Evolutionary conservation across 495 filamentous ascomycete species (phyloP).

Genomic region (Xylaria grammica): DNA sequence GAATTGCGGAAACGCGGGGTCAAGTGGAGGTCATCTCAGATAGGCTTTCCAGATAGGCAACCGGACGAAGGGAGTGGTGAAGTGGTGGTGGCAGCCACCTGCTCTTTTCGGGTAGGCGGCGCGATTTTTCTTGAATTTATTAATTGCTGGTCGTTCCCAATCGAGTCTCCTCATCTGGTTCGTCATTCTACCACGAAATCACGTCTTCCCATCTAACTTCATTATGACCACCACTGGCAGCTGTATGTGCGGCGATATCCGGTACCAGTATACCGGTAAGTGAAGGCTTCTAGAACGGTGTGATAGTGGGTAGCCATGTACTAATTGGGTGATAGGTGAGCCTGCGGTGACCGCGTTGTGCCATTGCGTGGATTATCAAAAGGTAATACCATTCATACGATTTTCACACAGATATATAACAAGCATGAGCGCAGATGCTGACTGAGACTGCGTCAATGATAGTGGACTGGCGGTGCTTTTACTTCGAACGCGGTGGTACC

Average conservation of each 20-base stretch:
- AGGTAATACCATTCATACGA: not conserved
- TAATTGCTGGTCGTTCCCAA: not conserved
- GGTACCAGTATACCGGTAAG: slow-evolving; percentile 18
- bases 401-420: slow-evolving; percentile 21
- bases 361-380: slow-evolving; percentile 57
- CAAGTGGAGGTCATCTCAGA: not conserved
- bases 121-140: not conserved
- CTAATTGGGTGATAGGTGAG: slow-evolving; percentile 30
- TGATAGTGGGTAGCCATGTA: not conserved
- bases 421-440: not conserved
- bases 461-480: slow-evolving; percentile 55
- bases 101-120: not conserved
- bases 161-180: not conserved
- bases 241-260: slow-evolving; percentile 27
- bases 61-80: not conserved
- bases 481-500: slow-evolving; percentile 56
- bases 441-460: not conserved
- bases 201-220: not conserved
- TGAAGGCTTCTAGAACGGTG: not conserved
- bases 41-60: not conserved
- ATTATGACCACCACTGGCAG: slow-evolving; percentile 19
- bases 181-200: not conserved
- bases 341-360: slow-evolving; percentile 47
- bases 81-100: not conserved
- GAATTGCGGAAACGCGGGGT: not conserved